Percentiles rank a stretch among this genome's conserved stretches.
Conservation (phyloP, 306 rosid species). For the Quillaja saponaria region DNA sequence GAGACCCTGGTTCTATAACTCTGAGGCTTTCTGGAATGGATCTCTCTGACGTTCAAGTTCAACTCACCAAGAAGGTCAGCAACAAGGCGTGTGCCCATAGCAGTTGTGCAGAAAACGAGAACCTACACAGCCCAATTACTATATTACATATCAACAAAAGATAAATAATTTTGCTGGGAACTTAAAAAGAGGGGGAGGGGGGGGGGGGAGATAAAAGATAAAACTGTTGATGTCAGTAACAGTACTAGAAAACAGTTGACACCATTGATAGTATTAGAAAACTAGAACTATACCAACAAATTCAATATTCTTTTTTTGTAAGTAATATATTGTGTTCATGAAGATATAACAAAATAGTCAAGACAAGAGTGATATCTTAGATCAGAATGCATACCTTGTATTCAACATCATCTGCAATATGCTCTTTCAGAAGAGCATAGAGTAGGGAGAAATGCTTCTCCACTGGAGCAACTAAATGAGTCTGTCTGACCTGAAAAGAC, state of each 20-base stretch:
- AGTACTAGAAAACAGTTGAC: conserved; percentile 3
- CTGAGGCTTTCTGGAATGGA: conserved; percentile 93
- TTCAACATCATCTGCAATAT: conserved; percentile 85
- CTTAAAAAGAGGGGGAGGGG: no score
- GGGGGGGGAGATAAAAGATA: neutral
- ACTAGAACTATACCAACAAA: conserved; percentile 10
- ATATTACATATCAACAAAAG: conserved; percentile 28
- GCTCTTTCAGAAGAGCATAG: conserved; percentile 73
- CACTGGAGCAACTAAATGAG: conserved; percentile 70
- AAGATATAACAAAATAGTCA: neutral
- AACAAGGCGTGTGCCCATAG: conserved; percentile 87
- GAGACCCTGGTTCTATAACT: conserved; percentile 87
- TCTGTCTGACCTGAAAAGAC: conserved; percentile 79
- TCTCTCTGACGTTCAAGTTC: conserved; percentile 92
- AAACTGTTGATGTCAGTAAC: conserved; percentile 5
- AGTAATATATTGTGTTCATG: conserved; percentile 10
- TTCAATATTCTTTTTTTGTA: neutral
- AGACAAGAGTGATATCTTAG: conserved; percentile 15
- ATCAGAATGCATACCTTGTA: conserved; percentile 65
- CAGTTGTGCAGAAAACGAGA: conserved; percentile 97
- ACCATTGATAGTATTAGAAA: no score
- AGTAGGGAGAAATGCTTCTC: conserved; percentile 75
- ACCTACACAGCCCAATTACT: conserved; percentile 55
- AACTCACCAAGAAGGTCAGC: conserved; percentile 82
- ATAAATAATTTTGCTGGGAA: conserved; percentile 2